Evolutionary conservation across 2,329 filamentous ascomycete genomes (phyloP).

Genomic region (Hymenoscyphus scutula): DNA sequence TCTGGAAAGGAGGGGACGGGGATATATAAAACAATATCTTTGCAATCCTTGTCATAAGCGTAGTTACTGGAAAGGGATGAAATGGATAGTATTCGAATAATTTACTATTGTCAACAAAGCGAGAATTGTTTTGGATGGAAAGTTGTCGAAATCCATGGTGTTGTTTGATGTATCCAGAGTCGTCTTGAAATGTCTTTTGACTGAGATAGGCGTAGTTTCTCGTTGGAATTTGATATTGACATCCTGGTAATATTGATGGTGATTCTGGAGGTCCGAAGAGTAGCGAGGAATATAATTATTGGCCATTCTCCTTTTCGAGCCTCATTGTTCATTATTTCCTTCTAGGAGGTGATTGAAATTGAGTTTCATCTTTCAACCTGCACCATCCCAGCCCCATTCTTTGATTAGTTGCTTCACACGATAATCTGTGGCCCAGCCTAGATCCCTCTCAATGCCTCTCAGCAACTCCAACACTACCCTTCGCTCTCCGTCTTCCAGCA

Average conservation of each 20-base stretch:
- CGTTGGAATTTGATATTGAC: background rate
- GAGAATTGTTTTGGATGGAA: background rate
- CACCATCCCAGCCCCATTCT: constrained; percentile 39
- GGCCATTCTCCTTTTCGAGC: background rate
- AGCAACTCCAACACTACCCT: constrained; percentile 54
- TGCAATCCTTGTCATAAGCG: background rate
- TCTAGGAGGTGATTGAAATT: background rate
- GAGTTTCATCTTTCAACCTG: constrained; percentile 12
- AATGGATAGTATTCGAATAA: background rate
- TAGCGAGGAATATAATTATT: background rate
- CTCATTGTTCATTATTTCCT: too few species aligned
- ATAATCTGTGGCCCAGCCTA: constrained; percentile 63
- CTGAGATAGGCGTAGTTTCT: background rate
- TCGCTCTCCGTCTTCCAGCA: constrained; percentile 53
- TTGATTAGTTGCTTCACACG: constrained; percentile 52
- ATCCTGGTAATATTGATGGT: background rate
- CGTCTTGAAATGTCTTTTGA: background rate
- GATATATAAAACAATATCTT: background rate
- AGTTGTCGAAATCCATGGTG: background rate
- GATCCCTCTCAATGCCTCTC: constrained; percentile 58
- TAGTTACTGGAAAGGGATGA: background rate
- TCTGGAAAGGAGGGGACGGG: background rate
- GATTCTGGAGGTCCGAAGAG: background rate
- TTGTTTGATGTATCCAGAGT: background rate
- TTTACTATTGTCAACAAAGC: background rate